These are phyloP conservation scores for Phoma sp. DNA, from an alignment of 2,329 filamentous ascomycete genomes.

Conservation along the genomic window DNA sequence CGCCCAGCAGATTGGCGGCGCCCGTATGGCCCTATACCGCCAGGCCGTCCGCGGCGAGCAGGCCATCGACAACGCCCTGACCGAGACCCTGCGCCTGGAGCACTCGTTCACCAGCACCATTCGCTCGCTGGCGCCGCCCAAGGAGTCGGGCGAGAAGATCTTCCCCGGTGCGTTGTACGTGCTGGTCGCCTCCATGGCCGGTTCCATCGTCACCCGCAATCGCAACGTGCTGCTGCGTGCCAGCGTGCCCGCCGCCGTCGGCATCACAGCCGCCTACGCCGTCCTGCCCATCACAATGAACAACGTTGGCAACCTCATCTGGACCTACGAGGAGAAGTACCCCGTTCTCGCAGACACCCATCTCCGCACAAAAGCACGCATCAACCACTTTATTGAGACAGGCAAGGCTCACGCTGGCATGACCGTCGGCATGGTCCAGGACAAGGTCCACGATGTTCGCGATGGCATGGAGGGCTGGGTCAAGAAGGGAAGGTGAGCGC, in stretches of 20 bases:
- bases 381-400: constrained; percentile 73
- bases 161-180: constrained; percentile 92
- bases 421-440: constrained; percentile 74
- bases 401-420: constrained; percentile 76
- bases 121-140: constrained; percentile 83
- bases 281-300: constrained; percentile 87
- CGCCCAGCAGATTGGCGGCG: constrained; percentile 78
- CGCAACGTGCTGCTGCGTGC: constrained; percentile 82
- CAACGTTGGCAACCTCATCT: constrained; percentile 84
- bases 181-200: constrained; percentile 91
- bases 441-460: constrained; percentile 77
- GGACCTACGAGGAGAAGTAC: constrained; percentile 91
- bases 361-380: constrained; percentile 70
- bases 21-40: constrained; percentile 79
- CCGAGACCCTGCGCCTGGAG: constrained; percentile 82
- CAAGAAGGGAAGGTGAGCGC: constrained; percentile 77
- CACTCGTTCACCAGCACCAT: constrained; percentile 88
- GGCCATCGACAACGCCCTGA: constrained; percentile 80
- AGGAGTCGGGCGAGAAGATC: constrained; percentile 84
- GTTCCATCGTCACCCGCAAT: constrained; percentile 87
- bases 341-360: constrained; percentile 85
- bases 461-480: constrained; percentile 88
- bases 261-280: constrained; percentile 80
- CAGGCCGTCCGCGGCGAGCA: constrained; percentile 78
- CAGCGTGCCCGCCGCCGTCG: constrained; percentile 77